These are phyloP conservation scores for Monosporascus cannonballus DNA, from an alignment of 2,329 filamentous ascomycete genomes.

Conservation along the genomic window DNA sequence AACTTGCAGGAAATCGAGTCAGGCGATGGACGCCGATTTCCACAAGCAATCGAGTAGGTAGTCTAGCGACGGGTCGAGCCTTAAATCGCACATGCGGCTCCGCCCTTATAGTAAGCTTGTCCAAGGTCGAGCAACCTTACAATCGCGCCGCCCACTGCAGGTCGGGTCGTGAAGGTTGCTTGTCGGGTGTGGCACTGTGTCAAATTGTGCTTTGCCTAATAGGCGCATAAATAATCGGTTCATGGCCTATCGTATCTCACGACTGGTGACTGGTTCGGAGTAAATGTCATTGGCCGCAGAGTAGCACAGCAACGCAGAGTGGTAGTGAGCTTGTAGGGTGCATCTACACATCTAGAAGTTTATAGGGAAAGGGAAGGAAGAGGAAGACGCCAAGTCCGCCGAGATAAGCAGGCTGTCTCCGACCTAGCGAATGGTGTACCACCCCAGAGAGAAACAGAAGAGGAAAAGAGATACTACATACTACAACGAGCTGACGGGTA, in stretches of 20 bases:
- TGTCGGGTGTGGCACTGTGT: neutral
- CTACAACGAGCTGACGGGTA: too few relatives aligned
- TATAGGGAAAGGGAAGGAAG: neutral
- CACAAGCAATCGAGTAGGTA: slow-evolving; percentile 11
- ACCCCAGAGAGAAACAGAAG: too few relatives aligned
- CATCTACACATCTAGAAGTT: neutral
- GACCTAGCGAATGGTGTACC: neutral
- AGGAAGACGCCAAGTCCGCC: neutral
- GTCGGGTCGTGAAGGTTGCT: neutral
- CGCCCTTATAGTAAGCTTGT: neutral
- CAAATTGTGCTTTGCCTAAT: neutral
- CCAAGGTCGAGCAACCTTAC: too few relatives aligned
- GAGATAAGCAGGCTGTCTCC: neutral
- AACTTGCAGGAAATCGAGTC: slow-evolving; percentile 11
- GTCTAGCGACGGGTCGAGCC: neutral
- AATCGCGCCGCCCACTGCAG: neutral
- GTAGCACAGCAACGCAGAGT: neutral
- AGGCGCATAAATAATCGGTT: neutral
- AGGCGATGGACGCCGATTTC: slow-evolving; percentile 13
- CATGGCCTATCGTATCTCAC: neutral
- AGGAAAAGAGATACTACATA: too few relatives aligned
- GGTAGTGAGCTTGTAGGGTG: neutral
- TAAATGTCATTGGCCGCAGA: neutral
- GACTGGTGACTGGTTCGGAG: neutral
- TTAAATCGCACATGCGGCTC: neutral